A percentile compares a stretch with the other conserved stretches of the same genome.
Conservation (phyloP, 1,139 yeast genomes). For the Suhomyces choctaworum region DNA sequence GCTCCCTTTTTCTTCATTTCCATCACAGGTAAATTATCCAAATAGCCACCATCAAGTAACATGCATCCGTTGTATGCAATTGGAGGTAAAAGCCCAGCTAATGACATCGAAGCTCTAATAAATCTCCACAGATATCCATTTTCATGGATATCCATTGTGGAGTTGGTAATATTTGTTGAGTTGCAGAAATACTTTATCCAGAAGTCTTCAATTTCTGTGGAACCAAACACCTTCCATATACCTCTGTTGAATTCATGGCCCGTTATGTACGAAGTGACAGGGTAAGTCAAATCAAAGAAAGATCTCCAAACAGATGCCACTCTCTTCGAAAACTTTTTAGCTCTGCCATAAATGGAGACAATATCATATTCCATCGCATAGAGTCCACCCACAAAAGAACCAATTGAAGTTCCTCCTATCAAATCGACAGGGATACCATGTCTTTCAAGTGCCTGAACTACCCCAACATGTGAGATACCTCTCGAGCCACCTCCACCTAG, state of each 20-base stretch:
- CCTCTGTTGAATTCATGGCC: slow-evolving; percentile 98
- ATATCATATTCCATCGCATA: slow-evolving; percentile 91
- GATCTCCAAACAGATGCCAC: slow-evolving; percentile 87
- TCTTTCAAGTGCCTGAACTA: slow-evolving; percentile 89
- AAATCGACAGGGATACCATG: slow-evolving; percentile 92
- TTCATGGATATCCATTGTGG: slow-evolving; percentile 92
- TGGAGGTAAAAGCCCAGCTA: slow-evolving; percentile 92
- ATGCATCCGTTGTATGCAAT: slow-evolving; percentile 86
- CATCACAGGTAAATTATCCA: slow-evolving; percentile 87
- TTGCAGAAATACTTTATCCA: slow-evolving; percentile 90
- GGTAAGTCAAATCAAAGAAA: slow-evolving; percentile 81
- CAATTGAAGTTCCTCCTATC: slow-evolving; percentile 95
- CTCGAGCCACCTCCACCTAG: slow-evolving; percentile 98
- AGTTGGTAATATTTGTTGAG: slow-evolving; percentile 94
- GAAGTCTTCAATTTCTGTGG: slow-evolving; percentile 89
- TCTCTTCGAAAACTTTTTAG: slow-evolving; percentile 82
- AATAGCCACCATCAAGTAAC: slow-evolving; percentile 94
- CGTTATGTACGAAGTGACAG: slow-evolving; percentile 90
- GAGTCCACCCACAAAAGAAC: slow-evolving; percentile 92
- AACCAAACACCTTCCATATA: slow-evolving; percentile 93
- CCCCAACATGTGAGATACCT: slow-evolving; percentile 90
- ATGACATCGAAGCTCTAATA: slow-evolving; percentile 93
- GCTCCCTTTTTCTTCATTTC: slow-evolving; percentile 93
- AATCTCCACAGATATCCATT: slow-evolving; percentile 95
- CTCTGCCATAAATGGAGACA: slow-evolving; percentile 87